Percentiles rank a stretch among this genome's conserved stretches.
Conservation (phyloP, 2,329 filamentous ascomycete species). For the Claviceps citrina region DNA sequence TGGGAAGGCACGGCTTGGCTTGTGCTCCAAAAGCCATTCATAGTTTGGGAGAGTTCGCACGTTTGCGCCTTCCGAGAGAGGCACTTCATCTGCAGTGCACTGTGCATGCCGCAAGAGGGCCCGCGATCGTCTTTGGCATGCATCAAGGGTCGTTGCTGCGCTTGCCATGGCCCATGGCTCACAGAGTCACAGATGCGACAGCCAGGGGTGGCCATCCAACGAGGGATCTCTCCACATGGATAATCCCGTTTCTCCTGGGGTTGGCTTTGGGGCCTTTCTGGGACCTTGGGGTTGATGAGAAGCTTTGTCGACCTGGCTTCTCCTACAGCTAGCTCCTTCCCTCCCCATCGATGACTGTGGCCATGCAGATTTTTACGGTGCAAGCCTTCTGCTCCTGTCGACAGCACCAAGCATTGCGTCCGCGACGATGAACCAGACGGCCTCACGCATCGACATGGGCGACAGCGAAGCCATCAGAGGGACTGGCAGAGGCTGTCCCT, state of each 20-base stretch:
- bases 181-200: too few species aligned
- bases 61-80: neutral
- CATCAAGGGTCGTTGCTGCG: neutral
- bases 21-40: too few species aligned
- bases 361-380: neutral
- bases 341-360: neutral
- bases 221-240: conserved; percentile 1
- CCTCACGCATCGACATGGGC: neutral
- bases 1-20: conserved; percentile 1
- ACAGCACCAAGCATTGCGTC: conserved; percentile 3
- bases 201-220: conserved; percentile 1
- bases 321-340: conserved; percentile 1
- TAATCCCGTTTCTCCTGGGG: neutral
- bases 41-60: too few species aligned
- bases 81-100: neutral
- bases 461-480: conserved; percentile 1
- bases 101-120: neutral
- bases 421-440: neutral
- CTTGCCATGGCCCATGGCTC: conserved; percentile 1
- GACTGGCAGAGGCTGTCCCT: conserved; percentile 2
- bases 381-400: conserved; percentile 7
- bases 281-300: conserved; percentile 6
- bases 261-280: too few species aligned
- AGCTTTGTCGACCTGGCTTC: conserved; percentile 8
- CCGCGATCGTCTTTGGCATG: too few species aligned